Conservation (phyloP, 2,329 filamentous ascomycete species). For the Exophiala phaeomuriformis region DNA sequence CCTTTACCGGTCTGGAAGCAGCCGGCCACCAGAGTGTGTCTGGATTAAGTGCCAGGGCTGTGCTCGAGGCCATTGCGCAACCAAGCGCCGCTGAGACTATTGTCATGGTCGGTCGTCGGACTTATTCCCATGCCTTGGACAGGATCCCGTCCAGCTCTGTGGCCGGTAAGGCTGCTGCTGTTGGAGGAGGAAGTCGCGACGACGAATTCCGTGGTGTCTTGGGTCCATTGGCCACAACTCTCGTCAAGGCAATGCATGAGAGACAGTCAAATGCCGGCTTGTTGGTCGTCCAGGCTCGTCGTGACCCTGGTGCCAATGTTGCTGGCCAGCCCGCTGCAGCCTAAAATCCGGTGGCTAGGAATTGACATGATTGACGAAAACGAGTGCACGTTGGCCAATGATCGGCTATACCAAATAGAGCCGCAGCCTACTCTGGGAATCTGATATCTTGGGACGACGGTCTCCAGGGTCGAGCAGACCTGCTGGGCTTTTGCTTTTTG, state of each 20-base stretch:
- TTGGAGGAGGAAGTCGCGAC: conserved; percentile 5
- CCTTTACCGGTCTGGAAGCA: conserved; percentile 9
- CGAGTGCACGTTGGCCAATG: not conserved
- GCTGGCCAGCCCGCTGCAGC: not conserved
- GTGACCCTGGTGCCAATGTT: conserved; percentile 6
- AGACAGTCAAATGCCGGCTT: conserved; percentile 59
- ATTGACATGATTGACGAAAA: conserved; percentile 5
- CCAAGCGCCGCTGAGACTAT: conserved; percentile 15
- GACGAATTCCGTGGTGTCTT: conserved; percentile 26
- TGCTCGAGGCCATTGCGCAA: conserved; percentile 32
- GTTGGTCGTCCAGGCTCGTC: conserved; percentile 59
- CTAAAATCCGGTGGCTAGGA: not conserved
- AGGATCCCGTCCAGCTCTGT: not conserved
- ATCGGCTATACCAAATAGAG: no score
- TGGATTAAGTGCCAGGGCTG: conserved; percentile 27
- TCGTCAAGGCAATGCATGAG: conserved; percentile 48
- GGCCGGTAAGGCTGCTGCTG: not conserved
- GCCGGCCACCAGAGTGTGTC: not conserved
- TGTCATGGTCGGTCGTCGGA: conserved; percentile 10
- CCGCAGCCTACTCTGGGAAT: no score
- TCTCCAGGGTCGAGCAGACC: no score
- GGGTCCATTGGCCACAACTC: conserved; percentile 54
- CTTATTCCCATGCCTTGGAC: not conserved
- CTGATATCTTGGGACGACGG: no score
- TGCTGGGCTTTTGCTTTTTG: no score